Base-by-base conservation (phyloP, 2,329 filamentous ascomycete species). In the Emmonsia crescens region DNA sequence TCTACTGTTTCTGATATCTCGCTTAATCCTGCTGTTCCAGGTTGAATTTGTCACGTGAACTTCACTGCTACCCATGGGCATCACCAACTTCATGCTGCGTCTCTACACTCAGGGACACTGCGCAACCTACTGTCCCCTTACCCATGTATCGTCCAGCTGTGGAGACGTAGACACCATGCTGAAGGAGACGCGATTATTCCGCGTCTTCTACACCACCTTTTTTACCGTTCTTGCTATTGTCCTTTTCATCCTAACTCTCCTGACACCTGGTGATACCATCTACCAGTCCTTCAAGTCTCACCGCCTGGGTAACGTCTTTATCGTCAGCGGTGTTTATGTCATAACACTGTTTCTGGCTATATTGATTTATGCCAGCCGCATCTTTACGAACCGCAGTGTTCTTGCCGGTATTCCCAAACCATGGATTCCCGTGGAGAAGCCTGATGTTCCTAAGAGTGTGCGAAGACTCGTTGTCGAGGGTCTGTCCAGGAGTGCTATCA, bases 351-450 rank as follows among this genome's bases (percentile, higher is more conserved):
- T 89, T 54, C 76, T 91, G 60, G 83, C 90, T 51, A 75, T 84
- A 52, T 85, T 96, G 68, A 84, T 96, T 69, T 96, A 96, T 73
- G 83, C 86, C 61, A 84, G 86, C 60, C 83, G 94, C n/a, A 83
- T 96, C 24, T 96, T 93, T 75, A 89, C 93, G 60, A 95, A 90
- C 70, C 85, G 89, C 64, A 88, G 83, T 54, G 85, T 89, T 9
- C 81, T 97, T 9, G 84, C 86, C 21, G 86, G 85, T 3, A 96
- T 99, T 63, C 94, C 94, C 1, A 94, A 93, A 73, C 79, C 84
- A 60, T 95, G 89, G 83, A 83, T 96, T 19, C 92, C 92, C 0
- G 81, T 96, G 65, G 90, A 94, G 68, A 89, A 90, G 72, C 89
- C 88, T 66, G 91, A 96, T 72, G 83, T 96, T 52, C 84, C 83